These are phyloP conservation scores for Picea glauca DNA, from an alignment of 75 land plant genomes.

Conservation along the genomic window DNA sequence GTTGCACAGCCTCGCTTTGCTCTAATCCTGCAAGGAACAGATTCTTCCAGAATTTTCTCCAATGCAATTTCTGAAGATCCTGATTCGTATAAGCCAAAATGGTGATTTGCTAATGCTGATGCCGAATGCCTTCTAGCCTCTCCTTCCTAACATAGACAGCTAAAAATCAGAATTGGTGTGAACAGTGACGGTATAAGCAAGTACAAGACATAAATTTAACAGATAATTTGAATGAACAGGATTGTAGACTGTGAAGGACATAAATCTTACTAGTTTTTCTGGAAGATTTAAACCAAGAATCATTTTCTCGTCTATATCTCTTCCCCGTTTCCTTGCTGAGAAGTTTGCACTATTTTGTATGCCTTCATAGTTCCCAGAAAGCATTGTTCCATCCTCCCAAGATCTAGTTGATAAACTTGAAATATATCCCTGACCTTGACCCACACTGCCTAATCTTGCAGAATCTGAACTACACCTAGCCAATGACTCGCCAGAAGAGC, in stretches of 20 bases:
- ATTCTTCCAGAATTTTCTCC: constrained; percentile 65
- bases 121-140: not conserved
- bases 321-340: constrained; percentile 25
- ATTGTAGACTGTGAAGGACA: not conserved
- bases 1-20: constrained; percentile 94
- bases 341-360: not conserved
- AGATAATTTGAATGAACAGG: not conserved
- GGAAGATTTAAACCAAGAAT: constrained; percentile 6
- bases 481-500: not conserved
- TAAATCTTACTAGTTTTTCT: constrained; percentile 3
- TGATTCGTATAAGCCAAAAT: constrained; percentile 50
- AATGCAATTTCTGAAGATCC: constrained; percentile 35
- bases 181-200: not conserved
- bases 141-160: not conserved
- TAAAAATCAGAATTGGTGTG: not conserved
- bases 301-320: constrained; percentile 22
- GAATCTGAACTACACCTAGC: constrained; percentile 2
- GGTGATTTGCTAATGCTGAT: constrained; percentile 28
- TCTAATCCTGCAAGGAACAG: constrained; percentile 71
- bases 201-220: not conserved
- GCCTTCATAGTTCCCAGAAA: constrained; percentile 8
- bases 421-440: constrained; percentile 3
- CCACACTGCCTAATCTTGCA: constrained; percentile 7
- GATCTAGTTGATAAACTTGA: constrained; percentile 1
- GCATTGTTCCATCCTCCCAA: constrained; percentile 16